Conservation (phyloP, 2,329 filamentous ascomycete genomes). For the Penicillium sp. region DNA sequence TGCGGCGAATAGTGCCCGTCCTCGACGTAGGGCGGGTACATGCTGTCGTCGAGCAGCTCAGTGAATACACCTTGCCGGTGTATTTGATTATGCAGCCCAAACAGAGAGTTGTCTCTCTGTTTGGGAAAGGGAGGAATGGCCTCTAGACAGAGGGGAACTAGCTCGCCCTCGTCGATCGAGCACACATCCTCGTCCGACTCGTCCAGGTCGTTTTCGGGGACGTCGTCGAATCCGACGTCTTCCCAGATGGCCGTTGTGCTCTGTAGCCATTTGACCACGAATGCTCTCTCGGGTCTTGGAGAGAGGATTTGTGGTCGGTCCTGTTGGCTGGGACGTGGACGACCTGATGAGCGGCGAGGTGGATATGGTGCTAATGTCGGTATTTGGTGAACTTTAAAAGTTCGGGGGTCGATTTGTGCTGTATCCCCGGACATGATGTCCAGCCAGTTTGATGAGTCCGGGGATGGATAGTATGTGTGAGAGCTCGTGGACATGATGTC, state of each 20-base stretch:
- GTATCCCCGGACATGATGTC: constrained; percentile 5
- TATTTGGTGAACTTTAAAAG: constrained; percentile 1
- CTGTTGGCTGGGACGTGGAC: no score
- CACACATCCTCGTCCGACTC: neutral
- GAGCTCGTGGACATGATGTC: constrained; percentile 1
- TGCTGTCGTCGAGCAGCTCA: neutral
- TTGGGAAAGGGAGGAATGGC: constrained; percentile 5
- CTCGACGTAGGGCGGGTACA: neutral
- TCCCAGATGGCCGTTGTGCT: neutral
- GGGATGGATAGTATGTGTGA: neutral
- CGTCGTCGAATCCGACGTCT: constrained; percentile 1
- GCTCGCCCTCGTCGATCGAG: neutral
- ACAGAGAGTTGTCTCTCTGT: constrained; percentile 2
- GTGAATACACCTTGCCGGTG: neutral
- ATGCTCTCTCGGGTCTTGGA: neutral
- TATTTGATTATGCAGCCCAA: constrained; percentile 4
- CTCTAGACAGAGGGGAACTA: constrained; percentile 6
- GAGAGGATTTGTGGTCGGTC: neutral
- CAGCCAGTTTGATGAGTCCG: constrained; percentile 5
- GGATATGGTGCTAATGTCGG: neutral
- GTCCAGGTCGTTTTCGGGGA: constrained; percentile 2
- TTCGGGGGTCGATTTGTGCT: constrained; percentile 6
- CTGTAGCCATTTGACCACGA: neutral
- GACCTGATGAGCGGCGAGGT: neutral
- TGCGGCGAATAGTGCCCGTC: neutral